phyloP scores from a whole-genome alignment of 2,329 filamentous ascomycete genomes.

The Sarocladiaceae sp. region DNA sequence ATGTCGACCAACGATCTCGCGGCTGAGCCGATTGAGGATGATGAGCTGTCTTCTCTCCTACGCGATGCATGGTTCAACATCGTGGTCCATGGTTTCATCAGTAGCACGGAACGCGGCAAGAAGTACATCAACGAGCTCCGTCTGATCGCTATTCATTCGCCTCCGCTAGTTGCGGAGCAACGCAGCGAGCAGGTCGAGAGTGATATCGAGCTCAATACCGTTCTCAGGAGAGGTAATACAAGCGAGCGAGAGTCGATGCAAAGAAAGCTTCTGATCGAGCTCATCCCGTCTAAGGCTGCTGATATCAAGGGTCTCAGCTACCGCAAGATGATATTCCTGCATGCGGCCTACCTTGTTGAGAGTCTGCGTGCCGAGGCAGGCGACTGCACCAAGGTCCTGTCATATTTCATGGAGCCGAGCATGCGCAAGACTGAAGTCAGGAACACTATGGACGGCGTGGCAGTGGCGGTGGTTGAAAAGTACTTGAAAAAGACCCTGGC shows the following conservation, averaged over 20 bases:
- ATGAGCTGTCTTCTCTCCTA: constrained; percentile 66
- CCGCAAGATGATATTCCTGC: constrained; percentile 85
- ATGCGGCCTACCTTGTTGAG: constrained; percentile 84
- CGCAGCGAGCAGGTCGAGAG: constrained; percentile 87
- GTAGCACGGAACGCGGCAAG: constrained; percentile 65
- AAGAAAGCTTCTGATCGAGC: constrained; percentile 67
- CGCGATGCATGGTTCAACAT: constrained; percentile 99
- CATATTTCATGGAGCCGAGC: constrained; percentile 92
- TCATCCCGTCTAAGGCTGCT: constrained; percentile 68
- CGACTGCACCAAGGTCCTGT: constrained; percentile 82
- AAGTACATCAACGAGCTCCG: constrained; percentile 71
- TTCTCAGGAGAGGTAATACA: constrained; percentile 79
- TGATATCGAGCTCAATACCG: constrained; percentile 93
- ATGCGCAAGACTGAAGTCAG: constrained; percentile 60
- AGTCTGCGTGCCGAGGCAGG: constrained; percentile 79
- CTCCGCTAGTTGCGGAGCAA: constrained; percentile 80
- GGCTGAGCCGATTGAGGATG: constrained; percentile 44
- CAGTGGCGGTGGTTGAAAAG: constrained; percentile 63
- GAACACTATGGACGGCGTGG: constrained; percentile 58
- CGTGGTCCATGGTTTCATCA: constrained; percentile 83
- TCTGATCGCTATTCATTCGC: constrained; percentile 78
- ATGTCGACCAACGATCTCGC: constrained; percentile 61
- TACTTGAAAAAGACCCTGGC: constrained; percentile 72
- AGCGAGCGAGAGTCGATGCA: constrained; percentile 71
- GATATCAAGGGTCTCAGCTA: constrained; percentile 83